These are phyloP conservation scores for Penicillium sp. DNA, from an alignment of 2,329 filamentous ascomycete genomes.

Conservation along the genomic window DNA sequence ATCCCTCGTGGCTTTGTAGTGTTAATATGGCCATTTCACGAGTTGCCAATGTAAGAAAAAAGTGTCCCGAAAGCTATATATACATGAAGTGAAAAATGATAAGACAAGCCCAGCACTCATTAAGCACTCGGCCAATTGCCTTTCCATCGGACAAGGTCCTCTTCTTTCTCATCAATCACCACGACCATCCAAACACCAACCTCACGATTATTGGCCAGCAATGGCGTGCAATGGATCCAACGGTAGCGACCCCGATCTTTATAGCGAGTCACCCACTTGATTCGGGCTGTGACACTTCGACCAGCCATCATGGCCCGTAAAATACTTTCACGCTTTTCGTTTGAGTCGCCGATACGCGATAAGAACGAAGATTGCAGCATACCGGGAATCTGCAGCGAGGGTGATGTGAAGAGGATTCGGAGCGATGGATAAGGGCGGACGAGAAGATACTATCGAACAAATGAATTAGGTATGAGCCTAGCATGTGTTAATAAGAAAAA, in stretches of 20 bases:
- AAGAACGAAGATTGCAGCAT: slow-evolving; percentile 66
- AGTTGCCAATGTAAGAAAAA: neutral
- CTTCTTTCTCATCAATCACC: slow-evolving; percentile 69
- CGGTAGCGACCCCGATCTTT: slow-evolving; percentile 66
- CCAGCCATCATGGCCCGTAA: slow-evolving; percentile 68
- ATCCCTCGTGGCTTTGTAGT: neutral
- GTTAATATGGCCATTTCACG: neutral
- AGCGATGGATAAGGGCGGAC: slow-evolving; percentile 67
- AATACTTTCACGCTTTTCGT: slow-evolving; percentile 59
- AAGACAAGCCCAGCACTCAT: neutral
- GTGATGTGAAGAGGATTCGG: slow-evolving; percentile 71
- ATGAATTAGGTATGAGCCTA: neutral
- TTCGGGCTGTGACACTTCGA: slow-evolving; percentile 73
- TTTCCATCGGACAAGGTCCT: slow-evolving; percentile 20
- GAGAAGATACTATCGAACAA: slow-evolving; percentile 46
- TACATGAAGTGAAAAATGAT: neutral
- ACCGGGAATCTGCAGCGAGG: slow-evolving; percentile 69
- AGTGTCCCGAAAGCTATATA: neutral
- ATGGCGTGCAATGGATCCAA: slow-evolving; percentile 79
- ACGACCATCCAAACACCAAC: slow-evolving; percentile 82
- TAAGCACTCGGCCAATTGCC: slow-evolving; percentile 20
- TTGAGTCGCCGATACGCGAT: slow-evolving; percentile 53
- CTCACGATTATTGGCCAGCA: slow-evolving; percentile 68
- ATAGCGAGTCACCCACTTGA: slow-evolving; percentile 68
- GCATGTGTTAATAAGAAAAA: neutral